A percentile compares a stretch with the other conserved stretches of the same genome.
Conservation (phyloP, 306 rosid species). For the Casuarina equisetifolia region DNA sequence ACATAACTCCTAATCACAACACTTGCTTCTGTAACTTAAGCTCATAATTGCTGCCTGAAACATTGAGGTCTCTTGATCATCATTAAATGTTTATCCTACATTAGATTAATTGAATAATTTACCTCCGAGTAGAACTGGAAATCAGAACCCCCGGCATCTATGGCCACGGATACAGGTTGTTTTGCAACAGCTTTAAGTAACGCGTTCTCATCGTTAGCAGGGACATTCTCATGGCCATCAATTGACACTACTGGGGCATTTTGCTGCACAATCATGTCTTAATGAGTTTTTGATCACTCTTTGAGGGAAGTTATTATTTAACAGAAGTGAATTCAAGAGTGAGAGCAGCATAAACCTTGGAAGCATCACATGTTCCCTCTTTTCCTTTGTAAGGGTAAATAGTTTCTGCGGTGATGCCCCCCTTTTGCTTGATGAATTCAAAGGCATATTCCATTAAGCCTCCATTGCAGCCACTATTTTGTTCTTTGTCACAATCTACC, state of each 20-base stretch:
- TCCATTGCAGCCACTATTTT: slow-evolving; percentile 54
- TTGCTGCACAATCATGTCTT: slow-evolving; percentile 27
- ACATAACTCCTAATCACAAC: not conserved
- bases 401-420: slow-evolving; percentile 46
- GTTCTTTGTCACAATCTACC: slow-evolving; percentile 40
- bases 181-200: slow-evolving; percentile 46
- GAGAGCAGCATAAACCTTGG: slow-evolving; percentile 26
- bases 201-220: slow-evolving; percentile 36
- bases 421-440: slow-evolving; percentile 43
- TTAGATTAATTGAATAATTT: not conserved
- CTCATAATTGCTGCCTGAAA: not conserved
- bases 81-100: not conserved
- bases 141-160: slow-evolving; percentile 43
- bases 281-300: not conserved
- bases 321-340: slow-evolving; percentile 6
- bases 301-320: not conserved
- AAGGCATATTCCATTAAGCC: slow-evolving; percentile 51
- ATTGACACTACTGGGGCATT: slow-evolving; percentile 39
- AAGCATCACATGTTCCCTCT: slow-evolving; percentile 39
- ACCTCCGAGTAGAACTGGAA: slow-evolving; percentile 58
- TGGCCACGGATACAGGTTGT: slow-evolving; percentile 56
- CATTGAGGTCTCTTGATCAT: not conserved
- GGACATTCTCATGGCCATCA: slow-evolving; percentile 50
- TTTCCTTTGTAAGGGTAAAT: slow-evolving; percentile 43
- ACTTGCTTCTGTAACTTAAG: no score